Evolutionary conservation across 768 basidiomycete species (phyloP).

Genomic region (Phaeotremella fagi): DNA sequence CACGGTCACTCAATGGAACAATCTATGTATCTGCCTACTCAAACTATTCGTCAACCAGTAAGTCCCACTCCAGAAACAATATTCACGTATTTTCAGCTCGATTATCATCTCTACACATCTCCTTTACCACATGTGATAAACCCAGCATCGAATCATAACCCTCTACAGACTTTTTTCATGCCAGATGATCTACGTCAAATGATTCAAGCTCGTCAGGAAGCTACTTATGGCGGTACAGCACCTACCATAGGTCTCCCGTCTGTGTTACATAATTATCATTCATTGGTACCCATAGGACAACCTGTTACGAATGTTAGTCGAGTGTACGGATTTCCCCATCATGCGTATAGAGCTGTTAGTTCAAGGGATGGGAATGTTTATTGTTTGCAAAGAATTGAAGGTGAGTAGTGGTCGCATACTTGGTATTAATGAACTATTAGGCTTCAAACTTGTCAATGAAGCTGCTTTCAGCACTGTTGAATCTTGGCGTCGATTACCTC

Average conservation of each 20-base stretch:
- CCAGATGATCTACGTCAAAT: constrained; percentile 60
- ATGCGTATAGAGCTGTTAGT: constrained; percentile 76
- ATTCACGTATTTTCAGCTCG: constrained; percentile 56
- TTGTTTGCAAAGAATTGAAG: constrained; percentile 77
- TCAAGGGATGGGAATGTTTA: constrained; percentile 72
- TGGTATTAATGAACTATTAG: constrained; percentile 50
- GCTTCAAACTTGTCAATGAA: constrained; percentile 76
- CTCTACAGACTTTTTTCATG: constrained; percentile 64
- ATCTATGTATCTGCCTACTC: constrained; percentile 40
- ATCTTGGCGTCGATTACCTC: constrained; percentile 73
- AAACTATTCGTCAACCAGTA: constrained; percentile 62
- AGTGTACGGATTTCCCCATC: constrained; percentile 76
- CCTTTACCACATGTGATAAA: constrained; percentile 58
- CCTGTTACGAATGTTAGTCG: constrained; percentile 53
- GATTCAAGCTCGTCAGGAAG: constrained; percentile 44
- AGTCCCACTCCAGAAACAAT: constrained; percentile 20
- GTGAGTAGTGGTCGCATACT: constrained; percentile 52
- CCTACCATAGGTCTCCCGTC: constrained; percentile 61
- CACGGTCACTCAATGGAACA: constrained; percentile 14
- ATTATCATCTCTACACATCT: constrained; percentile 87
- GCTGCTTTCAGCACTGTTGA: constrained; percentile 77
- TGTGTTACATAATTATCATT: constrained; percentile 85
- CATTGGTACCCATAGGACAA: constrained; percentile 71
- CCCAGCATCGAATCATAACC: constrained; percentile 50
- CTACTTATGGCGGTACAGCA: constrained; percentile 28